Evolutionary conservation across 1,284 basidiomycete genomes (phyloP), one percentile per base, ranked within the genome.

Genomic region (Flammula alnicola): DNA sequence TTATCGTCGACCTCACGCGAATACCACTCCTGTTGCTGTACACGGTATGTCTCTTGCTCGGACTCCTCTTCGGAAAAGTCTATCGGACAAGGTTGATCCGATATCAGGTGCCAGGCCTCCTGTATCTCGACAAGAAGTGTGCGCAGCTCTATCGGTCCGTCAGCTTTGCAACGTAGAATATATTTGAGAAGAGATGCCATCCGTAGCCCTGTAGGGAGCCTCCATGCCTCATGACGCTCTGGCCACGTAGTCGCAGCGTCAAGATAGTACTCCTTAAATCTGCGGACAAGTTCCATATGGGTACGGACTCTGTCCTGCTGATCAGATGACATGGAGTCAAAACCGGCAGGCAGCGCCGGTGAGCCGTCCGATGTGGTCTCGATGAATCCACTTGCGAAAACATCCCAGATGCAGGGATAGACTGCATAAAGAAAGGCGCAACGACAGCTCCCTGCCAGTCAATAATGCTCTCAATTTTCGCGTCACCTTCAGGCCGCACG

Each of bases 401-500:
- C 19, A 37, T 11, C 20, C 8, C 27, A 7, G 27, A 8, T 12
- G 19, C 36, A 12, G n/a, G 36, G 11, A 11, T 12, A 37, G 11
- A 19, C 5, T 37, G n/a, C 36, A 23, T 37, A 19, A 37, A 37
- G 36, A 37, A 37, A 10, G 36, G 36, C 19, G 8, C 36, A 17
- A 37, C 36, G 20, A 19, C 8, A 19, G 36, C 17, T 10, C 36
- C 36, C 36, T 37, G 36, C 36, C 36, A 37, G 36, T 37, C 36
- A 23, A 37, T 37, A 19, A 37, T 19, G 14, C 19, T 23, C 5
- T 19, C 11, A 12, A 16, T 19, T 11, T 17, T 7, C 5, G 19
- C 11, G 3, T 37, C 19, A 17, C 19, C 36, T 19, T 37, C 36
- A 16, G 36, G 5, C 4, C n/a, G 10, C 6, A 37, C 19, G 12